Evolutionary conservation across 306 rosid species (phyloP).

Genomic region (Quercus ilex): DNA sequence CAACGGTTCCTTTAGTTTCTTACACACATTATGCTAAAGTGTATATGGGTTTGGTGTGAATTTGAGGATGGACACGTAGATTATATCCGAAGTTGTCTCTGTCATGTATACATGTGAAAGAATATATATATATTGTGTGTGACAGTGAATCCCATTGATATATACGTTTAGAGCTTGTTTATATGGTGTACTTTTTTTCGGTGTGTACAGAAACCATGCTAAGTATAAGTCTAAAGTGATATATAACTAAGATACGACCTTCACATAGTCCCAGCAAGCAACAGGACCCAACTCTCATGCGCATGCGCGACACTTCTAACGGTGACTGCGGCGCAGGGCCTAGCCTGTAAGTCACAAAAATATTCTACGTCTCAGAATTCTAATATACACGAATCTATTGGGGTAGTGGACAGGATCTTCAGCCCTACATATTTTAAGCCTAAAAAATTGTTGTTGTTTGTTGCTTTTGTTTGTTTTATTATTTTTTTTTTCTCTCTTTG

Average conservation of each 20-base stretch:
- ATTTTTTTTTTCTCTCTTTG: background rate
- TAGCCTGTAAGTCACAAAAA: background rate
- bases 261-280: background rate
- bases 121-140: background rate
- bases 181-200: no score
- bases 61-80: background rate
- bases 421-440: constrained; percentile 2
- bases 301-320: constrained; percentile 61
- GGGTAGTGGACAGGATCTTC: constrained; percentile 34
- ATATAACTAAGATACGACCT: background rate
- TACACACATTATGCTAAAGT: background rate
- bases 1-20: background rate
- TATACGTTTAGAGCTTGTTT: background rate
- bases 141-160: background rate
- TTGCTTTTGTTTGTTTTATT: background rate
- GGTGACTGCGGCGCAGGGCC: constrained; percentile 33
- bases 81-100: background rate
- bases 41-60: background rate
- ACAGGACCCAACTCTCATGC: background rate
- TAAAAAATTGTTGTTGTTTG: background rate
- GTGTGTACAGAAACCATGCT: background rate
- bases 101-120: background rate
- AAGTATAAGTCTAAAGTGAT: no score
- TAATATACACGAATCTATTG: background rate
- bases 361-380: background rate